Conservation (phyloP, 2,329 filamentous ascomycete genomes). For the Trichoderma koningiopsis region DNA sequence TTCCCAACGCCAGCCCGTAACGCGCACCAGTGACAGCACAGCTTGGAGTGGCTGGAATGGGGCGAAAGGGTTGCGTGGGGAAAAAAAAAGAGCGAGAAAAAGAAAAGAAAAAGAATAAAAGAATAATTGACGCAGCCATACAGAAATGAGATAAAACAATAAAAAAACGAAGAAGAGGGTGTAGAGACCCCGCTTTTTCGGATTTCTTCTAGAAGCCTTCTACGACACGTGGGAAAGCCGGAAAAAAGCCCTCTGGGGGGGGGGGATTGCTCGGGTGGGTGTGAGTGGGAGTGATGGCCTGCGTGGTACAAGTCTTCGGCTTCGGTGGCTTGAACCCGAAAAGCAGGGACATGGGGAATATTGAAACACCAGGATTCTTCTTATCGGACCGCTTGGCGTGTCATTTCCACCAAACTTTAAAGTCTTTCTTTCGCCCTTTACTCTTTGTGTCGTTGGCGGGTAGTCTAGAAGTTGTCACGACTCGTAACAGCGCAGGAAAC, state of each 20-base stretch:
- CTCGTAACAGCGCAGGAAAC: neutral
- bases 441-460: neutral
- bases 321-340: neutral
- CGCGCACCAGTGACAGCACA: neutral
- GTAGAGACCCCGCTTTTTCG: conserved; percentile 12
- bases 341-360: neutral
- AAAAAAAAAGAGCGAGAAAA: neutral
- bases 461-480: neutral
- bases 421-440: neutral
- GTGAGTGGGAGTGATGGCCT: neutral
- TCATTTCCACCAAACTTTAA: neutral
- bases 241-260: neutral
- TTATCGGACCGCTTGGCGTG: neutral
- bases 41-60: neutral
- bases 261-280: too few relatives aligned
- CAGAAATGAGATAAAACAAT: neutral
- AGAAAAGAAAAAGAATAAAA: neutral
- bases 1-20: neutral
- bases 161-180: conserved; percentile 1
- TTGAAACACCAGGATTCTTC: neutral
- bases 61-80: neutral
- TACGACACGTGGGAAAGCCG: conserved; percentile 15
- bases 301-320: conserved; percentile 1
- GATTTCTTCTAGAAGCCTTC: conserved; percentile 22
- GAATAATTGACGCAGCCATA: neutral